Base-by-base conservation (phyloP, 2,329 filamentous ascomycete genomes). In the Zalaria obscura region DNA sequence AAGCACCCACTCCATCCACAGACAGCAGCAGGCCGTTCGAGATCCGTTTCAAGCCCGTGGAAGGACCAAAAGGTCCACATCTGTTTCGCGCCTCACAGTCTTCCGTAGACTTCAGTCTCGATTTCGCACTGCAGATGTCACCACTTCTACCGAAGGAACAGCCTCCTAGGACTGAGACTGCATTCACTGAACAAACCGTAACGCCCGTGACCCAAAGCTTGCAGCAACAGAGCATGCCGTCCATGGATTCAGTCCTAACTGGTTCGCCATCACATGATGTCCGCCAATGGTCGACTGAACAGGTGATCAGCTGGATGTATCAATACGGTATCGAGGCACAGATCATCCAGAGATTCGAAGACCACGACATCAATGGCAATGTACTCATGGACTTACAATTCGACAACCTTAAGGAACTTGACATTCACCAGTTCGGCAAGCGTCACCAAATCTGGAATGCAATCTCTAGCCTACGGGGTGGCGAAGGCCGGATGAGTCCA, bases 341-440 rank as follows among this genome's bases (percentile, higher is more conserved):
- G 5, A 72, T 89, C 39, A 80, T 91, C 7, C 80, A 93, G 54
- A 84, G 82, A 51, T 95, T 98, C 54, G 73, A 88, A 47, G 75
- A 82, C 53, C 93, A 98, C 59, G 89, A 98, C 56, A 95, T 98
- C 59, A 86, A 81, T 26, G 89, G 89, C 9, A 72, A 78, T 4
- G 84, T 96, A 42, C 67, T 96, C 18, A 78, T 93, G 40, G 87
- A 89, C n/a, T 67, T 98, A 35, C 87, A 93, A 56, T 88, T 89
- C 51, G 86, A 93, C 48, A 88, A 91, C 52, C 66, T 91, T 43
- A 81, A 81, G 58, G 84, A 91, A 61, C 71, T 91, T 11, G 79
- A 80, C 49, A 89, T 91, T 42, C 70, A 74, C 45, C 89, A 84
- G 1, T 89, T 91, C 55, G 84, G 84, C 35, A 81, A 88, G 51